Evolutionary conservation across 2,329 filamentous ascomycete species (phyloP).

Genomic region (Lachnellula suecica): DNA sequence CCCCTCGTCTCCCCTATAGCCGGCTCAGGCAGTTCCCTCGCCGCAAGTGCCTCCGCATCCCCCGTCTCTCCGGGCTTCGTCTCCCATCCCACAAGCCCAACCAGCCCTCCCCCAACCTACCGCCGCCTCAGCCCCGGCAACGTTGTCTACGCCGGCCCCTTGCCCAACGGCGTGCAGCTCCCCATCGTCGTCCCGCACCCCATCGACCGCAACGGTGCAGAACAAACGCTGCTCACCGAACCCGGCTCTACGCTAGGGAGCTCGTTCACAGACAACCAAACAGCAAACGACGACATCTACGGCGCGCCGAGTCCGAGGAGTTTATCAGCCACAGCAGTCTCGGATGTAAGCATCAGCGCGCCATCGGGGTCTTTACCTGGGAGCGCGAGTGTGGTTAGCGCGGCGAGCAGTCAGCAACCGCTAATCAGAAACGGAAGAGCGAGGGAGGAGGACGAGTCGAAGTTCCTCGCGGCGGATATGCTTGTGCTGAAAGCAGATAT

Average conservation of each 20-base stretch:
- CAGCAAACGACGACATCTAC: conserved; percentile 14
- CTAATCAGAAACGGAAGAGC: conserved; percentile 1
- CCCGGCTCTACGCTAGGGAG: conserved; percentile 45
- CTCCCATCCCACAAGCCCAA: conserved; percentile 9
- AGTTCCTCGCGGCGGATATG: conserved; percentile 18
- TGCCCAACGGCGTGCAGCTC: conserved; percentile 48
- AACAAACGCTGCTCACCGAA: conserved; percentile 12
- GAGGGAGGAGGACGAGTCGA: conserved; percentile 10
- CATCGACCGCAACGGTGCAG: conserved; percentile 28
- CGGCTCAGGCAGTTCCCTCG: conserved; percentile 9
- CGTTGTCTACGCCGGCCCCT: conserved; percentile 53
- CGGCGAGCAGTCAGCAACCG: background rate
- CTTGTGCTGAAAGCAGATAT: conserved; percentile 10
- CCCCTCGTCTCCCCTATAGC: conserved; percentile 20
- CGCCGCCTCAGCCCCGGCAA: conserved; percentile 47
- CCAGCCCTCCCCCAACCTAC: conserved; percentile 26
- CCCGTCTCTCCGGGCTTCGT: conserved; percentile 22
- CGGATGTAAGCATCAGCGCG: background rate
- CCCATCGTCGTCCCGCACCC: conserved; percentile 33
- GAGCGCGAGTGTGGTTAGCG: background rate
- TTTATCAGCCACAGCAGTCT: conserved; percentile 3
- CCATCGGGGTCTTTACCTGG: background rate
- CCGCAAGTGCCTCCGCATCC: conserved; percentile 19
- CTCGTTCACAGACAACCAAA: conserved; percentile 56
- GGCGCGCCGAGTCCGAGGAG: conserved; percentile 5